Evolutionary conservation across 257 asterid species (phyloP).

Genomic region (Solanum bulbocastanum): DNA sequence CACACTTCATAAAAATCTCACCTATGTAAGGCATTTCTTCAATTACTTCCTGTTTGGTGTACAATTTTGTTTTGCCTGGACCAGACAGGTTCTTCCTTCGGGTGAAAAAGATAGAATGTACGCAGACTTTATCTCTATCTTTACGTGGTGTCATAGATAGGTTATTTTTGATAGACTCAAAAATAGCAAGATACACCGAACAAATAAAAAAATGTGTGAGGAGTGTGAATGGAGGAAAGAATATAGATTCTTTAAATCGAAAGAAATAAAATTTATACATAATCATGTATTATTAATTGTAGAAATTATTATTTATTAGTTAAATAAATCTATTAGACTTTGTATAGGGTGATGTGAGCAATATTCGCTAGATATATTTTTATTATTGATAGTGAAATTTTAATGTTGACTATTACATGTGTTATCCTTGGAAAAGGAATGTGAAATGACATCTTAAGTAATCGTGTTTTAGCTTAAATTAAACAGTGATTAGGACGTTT

Average conservation of each 20-base stretch:
- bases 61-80: background rate
- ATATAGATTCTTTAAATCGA: background rate
- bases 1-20: background rate
- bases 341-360: background rate
- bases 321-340: background rate
- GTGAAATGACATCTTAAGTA: background rate
- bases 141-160: background rate
- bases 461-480: background rate
- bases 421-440: background rate
- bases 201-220: background rate
- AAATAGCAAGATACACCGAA: background rate
- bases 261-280: background rate
- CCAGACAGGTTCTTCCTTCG: background rate
- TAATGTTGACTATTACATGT: background rate
- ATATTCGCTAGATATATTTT: background rate
- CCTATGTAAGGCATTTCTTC: background rate
- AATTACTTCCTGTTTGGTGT: background rate
- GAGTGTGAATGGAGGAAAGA: background rate
- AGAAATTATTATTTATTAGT: background rate
- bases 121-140: rapidly evolving
- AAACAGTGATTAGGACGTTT: background rate
- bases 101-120: no score
- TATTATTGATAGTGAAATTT: background rate
- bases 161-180: background rate
- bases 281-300: background rate